Evolutionary conservation across 225 moss, liverwort and hornwort species (phyloP), one percentile per base, ranked within the genome.

Genomic region (Physcomitrium patens): DNA sequence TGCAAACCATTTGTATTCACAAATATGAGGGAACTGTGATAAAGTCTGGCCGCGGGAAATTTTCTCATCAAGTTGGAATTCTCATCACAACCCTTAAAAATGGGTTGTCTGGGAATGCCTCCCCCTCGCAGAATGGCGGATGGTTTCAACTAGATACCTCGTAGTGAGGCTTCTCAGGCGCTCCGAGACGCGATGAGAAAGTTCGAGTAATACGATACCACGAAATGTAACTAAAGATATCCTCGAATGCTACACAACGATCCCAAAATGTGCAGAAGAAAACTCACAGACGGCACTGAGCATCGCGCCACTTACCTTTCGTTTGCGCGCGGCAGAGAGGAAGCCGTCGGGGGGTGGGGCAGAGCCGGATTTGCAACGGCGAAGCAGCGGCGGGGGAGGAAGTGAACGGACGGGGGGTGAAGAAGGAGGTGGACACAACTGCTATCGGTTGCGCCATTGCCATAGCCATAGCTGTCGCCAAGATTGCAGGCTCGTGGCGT

Each of bases 251-350:
- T 64, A 44, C 65, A 20, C 44, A 15, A 1, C 28, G 53, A 19
- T 54, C 46, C 31, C 37, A 69, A 0, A 37, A 4, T 37, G 31
- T 37, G 24, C 24, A 24, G 31, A 37, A 37, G 31, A 37, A 37
- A 37, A 37, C 31, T 37, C 31, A 37, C 4, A 37, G 31, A 60
- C 66, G 51, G 44, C 20, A 13, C 46, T 13, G 45, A 19, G 27
- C 0, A 28, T 7, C 5, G 31, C 17, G 10, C 13, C 43, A 57
- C 77, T 50, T 69, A 86, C 86, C 78, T 80, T 80, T 75, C 77
- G 80, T 72, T 72, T 86, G 86, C 15, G 72, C 80, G 18, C 60
- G 55, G 83, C 72, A 65, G 44, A 80, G 28, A 18, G 53, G 58
- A 59, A 75, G 17, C 18, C 78, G 63, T 61, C 72, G 71, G 41